A percentile compares a stretch with the other conserved stretches of the same genome.
Conservation (phyloP, 345 rosid species). For the Microthlaspi erraticum region DNA sequence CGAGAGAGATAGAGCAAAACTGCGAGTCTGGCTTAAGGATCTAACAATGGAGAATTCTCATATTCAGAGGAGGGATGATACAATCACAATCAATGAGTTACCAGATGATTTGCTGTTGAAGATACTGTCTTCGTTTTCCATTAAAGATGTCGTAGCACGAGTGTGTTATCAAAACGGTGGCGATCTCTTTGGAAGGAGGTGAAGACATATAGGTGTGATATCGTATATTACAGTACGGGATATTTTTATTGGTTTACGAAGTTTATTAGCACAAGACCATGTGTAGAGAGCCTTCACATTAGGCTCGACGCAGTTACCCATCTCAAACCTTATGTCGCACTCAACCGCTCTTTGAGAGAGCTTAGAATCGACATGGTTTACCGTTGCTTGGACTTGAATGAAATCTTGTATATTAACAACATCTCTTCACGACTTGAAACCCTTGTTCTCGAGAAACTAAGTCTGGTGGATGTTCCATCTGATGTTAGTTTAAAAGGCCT, state of each 20-base stretch:
- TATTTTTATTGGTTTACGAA: not conserved
- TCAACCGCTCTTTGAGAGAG: not conserved
- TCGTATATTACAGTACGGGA: no score
- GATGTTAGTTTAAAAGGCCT: not conserved
- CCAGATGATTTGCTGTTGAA: slow-evolving; percentile 20
- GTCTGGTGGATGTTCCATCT: slow-evolving; percentile 14
- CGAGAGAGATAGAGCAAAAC: no score
- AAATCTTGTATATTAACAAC: not conserved
- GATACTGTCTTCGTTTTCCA: not conserved
- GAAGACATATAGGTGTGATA: not conserved
- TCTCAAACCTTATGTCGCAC: not conserved
- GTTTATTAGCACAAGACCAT: not conserved
- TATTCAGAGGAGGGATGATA: no score
- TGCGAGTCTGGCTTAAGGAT: no score
- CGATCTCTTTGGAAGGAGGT: slow-evolving; percentile 10
- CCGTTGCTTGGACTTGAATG: not conserved
- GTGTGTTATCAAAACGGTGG: slow-evolving; percentile 22
- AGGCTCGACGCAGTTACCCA: not conserved
- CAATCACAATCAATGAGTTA: slow-evolving; percentile 11
- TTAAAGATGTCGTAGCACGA: not conserved
- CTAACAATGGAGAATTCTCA: no score
- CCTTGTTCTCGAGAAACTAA: not conserved
- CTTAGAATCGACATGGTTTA: slow-evolving; percentile 17
- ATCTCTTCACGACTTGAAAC: slow-evolving; percentile 2
- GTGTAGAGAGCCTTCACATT: not conserved